Evolutionary conservation across 257 asterid genomes (phyloP), one percentile per base, ranked within the genome.

Genomic region (Scutellaria galericulata): DNA sequence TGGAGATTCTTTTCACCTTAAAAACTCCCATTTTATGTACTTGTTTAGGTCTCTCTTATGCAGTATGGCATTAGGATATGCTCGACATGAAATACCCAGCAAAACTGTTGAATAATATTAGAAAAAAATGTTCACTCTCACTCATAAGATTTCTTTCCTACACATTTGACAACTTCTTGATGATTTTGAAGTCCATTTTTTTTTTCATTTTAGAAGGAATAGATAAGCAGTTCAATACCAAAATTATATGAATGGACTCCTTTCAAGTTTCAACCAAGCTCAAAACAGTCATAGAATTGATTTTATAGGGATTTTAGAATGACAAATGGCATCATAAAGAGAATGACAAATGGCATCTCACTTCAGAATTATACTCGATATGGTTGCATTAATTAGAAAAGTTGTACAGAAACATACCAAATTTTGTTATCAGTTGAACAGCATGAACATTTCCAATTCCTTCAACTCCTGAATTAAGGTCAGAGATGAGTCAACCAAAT

Each of bases 391-490:
- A 42, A 48, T 64, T 39, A 74, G 35, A 10, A 18, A 48, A 51
- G 72, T 22, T 56, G 66, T 71, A 66, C 9, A 61, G 45, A 37
- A 52, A 73, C 86, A 66, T 89, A 92, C 98, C 99, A 79, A 91
- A 95, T 78, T 90, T 89, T 62, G 90, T 86, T 72, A 95, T 87
- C 74, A 95, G 79, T 76, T 88, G 92, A 81, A 90, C 57, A 50
- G 97, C 99, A 85, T 91, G 93, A 55, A 87, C 91, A 75, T 86
- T 83, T 83, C 98, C 99, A 77, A 94, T 95, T 54, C 98, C 98
- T 13, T 82, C 88, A 80, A 95, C 98, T 57, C 99, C 99, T 95
- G 92, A 85, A 89, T 56, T 74, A 39, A 75, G 22, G 24, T 54
- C 20, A 62, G 54, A 44, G 39, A 72, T 56, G 27, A 70, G 67